Evolutionary conservation across 129 eudicot genomes (phyloP).

Genomic region (Helianthus tuberosus): DNA sequence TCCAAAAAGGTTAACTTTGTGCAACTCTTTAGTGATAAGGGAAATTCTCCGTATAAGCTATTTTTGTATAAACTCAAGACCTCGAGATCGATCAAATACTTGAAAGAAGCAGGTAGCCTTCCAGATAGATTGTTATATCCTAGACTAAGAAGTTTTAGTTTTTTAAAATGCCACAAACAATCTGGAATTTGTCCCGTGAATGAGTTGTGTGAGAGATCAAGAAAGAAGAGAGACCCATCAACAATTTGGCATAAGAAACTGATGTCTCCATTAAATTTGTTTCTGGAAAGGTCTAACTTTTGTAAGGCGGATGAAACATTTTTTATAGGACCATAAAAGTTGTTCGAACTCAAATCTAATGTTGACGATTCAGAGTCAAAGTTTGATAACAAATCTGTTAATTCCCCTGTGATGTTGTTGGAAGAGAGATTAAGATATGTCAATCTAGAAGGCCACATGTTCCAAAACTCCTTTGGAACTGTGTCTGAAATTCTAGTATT

Average conservation of each 20-base stretch:
- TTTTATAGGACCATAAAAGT: not conserved
- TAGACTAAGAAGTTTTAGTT: not conserved
- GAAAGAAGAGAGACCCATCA: not conserved
- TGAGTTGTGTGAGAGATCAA: not conserved
- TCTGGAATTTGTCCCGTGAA: not conserved
- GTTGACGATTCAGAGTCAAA: not conserved
- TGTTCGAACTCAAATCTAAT: constrained; percentile 19
- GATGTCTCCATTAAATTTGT: not conserved
- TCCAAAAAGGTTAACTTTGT: not conserved
- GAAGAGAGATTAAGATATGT: constrained; percentile 5
- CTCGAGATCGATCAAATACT: not conserved
- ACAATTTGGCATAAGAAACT: not conserved
- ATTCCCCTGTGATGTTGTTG: not conserved
- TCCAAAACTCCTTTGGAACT: not conserved
- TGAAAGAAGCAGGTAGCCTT: not conserved
- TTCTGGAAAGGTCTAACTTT: not conserved
- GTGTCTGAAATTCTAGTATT: not conserved
- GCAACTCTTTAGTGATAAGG: not conserved
- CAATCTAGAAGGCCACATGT: not conserved
- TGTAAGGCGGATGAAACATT: not conserved
- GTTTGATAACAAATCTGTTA: not conserved
- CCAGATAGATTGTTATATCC: constrained; percentile 3
- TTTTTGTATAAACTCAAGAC: not conserved
- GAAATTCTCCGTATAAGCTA: not conserved
- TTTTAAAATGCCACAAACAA: not conserved